Percentiles rank a stretch among this genome's conserved stretches.
These are phyloP conservation scores for Colletotrichum sp. DNA, from an alignment of 2,329 filamentous ascomycete genomes.

Conservation along the genomic window DNA sequence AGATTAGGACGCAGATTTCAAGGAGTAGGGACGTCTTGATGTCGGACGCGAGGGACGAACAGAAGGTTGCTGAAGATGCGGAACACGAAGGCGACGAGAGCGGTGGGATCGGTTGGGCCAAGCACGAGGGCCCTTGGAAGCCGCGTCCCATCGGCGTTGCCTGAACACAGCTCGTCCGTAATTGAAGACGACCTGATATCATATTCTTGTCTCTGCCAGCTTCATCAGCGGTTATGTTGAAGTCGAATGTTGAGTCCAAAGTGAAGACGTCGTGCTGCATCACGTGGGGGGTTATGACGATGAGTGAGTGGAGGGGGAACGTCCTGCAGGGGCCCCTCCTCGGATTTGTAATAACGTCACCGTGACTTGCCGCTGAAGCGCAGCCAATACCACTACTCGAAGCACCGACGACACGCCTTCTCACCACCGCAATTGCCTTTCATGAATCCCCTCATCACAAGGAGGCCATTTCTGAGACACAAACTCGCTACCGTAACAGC, in stretches of 20 bases:
- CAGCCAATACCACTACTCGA: neutral
- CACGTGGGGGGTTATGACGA: conserved; percentile 11
- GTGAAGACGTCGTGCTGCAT: neutral
- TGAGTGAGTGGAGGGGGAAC: neutral
- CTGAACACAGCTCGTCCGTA: conserved; percentile 29
- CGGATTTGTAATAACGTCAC: conserved; percentile 22
- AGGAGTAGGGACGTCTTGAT: conserved; percentile 11
- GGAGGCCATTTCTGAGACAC: conserved; percentile 36
- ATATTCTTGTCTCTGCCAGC: neutral
- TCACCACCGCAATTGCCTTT: conserved; percentile 10
- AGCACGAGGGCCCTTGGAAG: conserved; percentile 58
- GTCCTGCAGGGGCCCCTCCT: neutral
- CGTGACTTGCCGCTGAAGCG: neutral
- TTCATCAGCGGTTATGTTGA: neutral
- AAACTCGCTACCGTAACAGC: conserved; percentile 33
- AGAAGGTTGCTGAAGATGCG: neutral
- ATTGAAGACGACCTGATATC: neutral
- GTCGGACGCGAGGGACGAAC: conserved; percentile 1
- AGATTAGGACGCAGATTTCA: conserved; percentile 23
- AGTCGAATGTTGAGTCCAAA: neutral
- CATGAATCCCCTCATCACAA: conserved; percentile 49
- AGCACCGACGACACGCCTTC: neutral
- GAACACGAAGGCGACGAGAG: conserved; percentile 11
- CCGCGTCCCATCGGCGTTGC: conserved; percentile 63
- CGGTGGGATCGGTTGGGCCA: conserved; percentile 48